Evolutionary conservation across 495 filamentous ascomycete genomes (phyloP).

Genomic region (Extremus antarcticus): DNA sequence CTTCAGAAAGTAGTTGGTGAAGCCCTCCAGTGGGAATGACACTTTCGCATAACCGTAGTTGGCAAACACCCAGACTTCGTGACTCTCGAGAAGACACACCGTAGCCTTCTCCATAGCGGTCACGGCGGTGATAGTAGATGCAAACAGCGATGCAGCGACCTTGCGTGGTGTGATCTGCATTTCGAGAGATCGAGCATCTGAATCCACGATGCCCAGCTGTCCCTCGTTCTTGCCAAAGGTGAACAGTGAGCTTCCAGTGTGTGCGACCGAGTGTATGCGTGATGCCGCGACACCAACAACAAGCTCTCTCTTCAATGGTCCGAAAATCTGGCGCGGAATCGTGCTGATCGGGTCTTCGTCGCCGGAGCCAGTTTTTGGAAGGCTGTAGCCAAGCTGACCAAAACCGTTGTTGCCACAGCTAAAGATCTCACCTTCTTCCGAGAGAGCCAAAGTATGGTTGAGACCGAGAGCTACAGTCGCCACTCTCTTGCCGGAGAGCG

Average conservation of each 20-base stretch:
- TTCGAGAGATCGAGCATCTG: conserved; percentile 82
- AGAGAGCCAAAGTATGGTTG: conserved; percentile 79
- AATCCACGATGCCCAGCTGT: conserved; percentile 87
- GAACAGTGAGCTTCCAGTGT: conserved; percentile 70
- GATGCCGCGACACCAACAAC: conserved; percentile 83
- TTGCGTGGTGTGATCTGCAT: conserved; percentile 70
- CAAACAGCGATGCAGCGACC: conserved; percentile 78
- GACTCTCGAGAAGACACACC: conserved; percentile 69
- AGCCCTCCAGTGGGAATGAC: conserved; percentile 63
- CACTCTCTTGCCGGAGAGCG: conserved; percentile 58
- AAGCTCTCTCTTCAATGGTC: conserved; percentile 73
- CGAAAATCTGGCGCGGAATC: conserved; percentile 79
- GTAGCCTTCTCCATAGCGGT: conserved; percentile 89
- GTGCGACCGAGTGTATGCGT: conserved; percentile 79
- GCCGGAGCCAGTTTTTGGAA: conserved; percentile 40
- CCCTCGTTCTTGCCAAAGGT: conserved; percentile 96
- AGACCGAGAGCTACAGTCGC: conserved; percentile 69
- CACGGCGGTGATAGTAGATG: conserved; percentile 61
- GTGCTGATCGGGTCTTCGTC: conserved; percentile 73
- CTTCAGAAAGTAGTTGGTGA: conserved; percentile 54
- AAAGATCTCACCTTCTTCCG: conserved; percentile 70
- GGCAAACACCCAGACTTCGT: conserved; percentile 84
- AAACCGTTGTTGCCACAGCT: conserved; percentile 87
- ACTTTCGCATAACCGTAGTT: conserved; percentile 87
- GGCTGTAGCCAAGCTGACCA: conserved; percentile 74